phyloP scores from a whole-genome alignment of 176 grass and related monocot species.

The Musa schizocarpa region DNA sequence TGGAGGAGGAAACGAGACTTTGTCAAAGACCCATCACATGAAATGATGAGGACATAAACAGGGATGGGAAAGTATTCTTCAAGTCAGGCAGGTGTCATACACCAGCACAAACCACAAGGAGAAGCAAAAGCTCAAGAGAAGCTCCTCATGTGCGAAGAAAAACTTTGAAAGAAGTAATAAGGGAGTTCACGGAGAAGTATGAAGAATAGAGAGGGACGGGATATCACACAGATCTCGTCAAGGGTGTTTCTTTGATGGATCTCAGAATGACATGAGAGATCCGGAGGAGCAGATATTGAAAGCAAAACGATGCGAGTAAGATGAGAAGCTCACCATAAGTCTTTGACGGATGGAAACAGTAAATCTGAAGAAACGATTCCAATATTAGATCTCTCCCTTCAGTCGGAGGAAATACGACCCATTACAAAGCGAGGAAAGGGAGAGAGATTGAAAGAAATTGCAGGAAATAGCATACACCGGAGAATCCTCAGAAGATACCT shows the following conservation, averaged over 20 bases:
- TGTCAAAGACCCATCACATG: neutral
- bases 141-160: neutral
- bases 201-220: neutral
- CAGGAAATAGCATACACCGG: neutral
- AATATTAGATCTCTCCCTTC: neutral
- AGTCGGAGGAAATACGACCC: neutral
- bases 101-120: neutral
- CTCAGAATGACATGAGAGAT: neutral
- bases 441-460: neutral
- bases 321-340: neutral
- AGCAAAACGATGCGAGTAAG: neutral
- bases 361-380: neutral
- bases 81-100: neutral
- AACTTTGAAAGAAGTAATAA: neutral
- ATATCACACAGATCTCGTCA: neutral
- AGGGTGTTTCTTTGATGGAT: neutral
- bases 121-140: neutral
- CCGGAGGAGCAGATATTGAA: neutral
- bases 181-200: neutral
- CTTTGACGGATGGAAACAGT: neutral
- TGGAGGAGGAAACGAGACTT: neutral
- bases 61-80: neutral
- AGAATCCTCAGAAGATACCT: neutral
- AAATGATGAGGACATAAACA: slow-evolving; percentile 3
- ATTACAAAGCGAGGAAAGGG: neutral